phyloP scores from a whole-genome alignment of 352 stramenopile genomes.

The Phytophthora crassamura region DNA sequence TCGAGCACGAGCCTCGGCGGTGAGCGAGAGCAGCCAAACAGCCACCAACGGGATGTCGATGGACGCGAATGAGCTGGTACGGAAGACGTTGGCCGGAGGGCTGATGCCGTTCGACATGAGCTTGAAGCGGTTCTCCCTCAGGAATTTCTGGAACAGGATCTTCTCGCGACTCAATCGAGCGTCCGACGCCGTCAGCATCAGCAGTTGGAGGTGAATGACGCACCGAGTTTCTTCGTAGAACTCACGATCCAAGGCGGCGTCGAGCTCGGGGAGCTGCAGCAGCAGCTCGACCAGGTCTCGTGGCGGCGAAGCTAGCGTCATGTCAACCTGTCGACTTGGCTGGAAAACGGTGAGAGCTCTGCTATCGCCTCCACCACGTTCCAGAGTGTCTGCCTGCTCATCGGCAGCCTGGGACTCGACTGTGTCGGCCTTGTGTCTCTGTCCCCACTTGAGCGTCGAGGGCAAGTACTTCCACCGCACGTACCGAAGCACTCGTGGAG shows the following conservation, averaged over 20 bases:
- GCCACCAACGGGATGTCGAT: slow-evolving; percentile 92
- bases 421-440: slow-evolving; percentile 10
- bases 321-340: slow-evolving; percentile 12
- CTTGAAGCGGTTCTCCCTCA: slow-evolving; percentile 94
- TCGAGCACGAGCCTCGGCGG: slow-evolving; percentile 78
- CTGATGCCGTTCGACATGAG: slow-evolving; percentile 94
- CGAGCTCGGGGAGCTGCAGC: slow-evolving; percentile 68
- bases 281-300: slow-evolving; percentile 72
- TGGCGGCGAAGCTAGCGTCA: slow-evolving; percentile 9
- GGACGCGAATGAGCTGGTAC: slow-evolving; percentile 86
- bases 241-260: slow-evolving; percentile 73
- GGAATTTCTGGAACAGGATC: slow-evolving; percentile 94
- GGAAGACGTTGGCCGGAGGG: slow-evolving; percentile 91
- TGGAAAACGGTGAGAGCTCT: slow-evolving; percentile 3
- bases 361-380: slow-evolving; percentile 18
- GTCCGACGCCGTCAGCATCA: slow-evolving; percentile 90
- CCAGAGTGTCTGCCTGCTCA: slow-evolving; percentile 22
- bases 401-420: slow-evolving; percentile 5
- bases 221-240: slow-evolving; percentile 92
- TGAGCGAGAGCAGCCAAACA: slow-evolving; percentile 90
- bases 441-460: slow-evolving; percentile 25
- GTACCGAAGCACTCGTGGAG: slow-evolving; percentile 49
- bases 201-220: slow-evolving; percentile 92
- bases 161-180: slow-evolving; percentile 88
- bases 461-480: slow-evolving; percentile 64